Conservation (phyloP, 805 yeast species). For the Priceomyces fermenticarens region DNA sequence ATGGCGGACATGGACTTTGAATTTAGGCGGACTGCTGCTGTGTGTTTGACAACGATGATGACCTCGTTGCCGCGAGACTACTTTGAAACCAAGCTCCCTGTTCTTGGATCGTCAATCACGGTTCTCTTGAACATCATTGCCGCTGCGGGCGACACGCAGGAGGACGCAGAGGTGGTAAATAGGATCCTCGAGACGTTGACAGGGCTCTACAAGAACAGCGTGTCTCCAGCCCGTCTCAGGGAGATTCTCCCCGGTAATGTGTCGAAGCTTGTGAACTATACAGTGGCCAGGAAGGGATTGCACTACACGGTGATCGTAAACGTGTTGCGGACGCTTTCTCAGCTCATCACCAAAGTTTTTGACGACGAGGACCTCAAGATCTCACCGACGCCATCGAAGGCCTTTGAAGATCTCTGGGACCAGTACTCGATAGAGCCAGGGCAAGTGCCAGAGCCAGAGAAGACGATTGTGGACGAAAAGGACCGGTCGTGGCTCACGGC, state of each 20-base stretch:
- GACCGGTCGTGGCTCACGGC: conserved; percentile 35
- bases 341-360: conserved; percentile 26
- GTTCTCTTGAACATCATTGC: conserved; percentile 18
- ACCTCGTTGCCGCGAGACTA: conserved; percentile 17
- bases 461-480: conserved; percentile 7
- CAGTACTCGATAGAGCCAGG: no score
- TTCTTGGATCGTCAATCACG: conserved; percentile 28
- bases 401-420: no score
- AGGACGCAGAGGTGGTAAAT: conserved; percentile 12
- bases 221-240: conserved; percentile 30
- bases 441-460: no score
- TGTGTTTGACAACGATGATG: conserved; percentile 13
- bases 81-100: conserved; percentile 19
- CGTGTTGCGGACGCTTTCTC: conserved; percentile 19
- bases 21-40: conserved; percentile 15
- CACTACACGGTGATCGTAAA: conserved; percentile 19
- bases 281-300: conserved; percentile 16
- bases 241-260: conserved; percentile 40
- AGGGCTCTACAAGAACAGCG: conserved; percentile 10
- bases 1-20: conserved; percentile 9
- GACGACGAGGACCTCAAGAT: conserved; percentile 18
- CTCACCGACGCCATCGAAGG: background rate
- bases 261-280: conserved; percentile 30
- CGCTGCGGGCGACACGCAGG: conserved; percentile 10
- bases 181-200: conserved; percentile 12